Percentiles rank a stretch among this genome's conserved stretches.
Conservation (phyloP, 2,329 filamentous ascomycete species). For the Leptographium procerum region DNA sequence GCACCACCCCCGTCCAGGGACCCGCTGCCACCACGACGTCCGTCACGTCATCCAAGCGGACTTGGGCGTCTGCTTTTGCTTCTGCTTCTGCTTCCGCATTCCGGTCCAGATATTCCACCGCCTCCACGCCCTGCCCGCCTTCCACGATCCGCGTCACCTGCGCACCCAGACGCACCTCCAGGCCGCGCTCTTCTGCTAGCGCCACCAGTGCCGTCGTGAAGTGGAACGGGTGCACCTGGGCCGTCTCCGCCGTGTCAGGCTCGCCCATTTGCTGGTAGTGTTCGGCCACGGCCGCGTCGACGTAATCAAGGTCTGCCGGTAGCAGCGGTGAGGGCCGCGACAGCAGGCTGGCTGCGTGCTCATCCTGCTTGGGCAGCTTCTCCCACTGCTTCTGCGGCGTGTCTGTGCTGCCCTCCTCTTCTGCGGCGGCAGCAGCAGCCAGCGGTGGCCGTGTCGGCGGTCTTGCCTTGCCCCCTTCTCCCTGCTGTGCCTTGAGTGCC, state of each 20-base stretch:
- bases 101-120: constrained; percentile 49
- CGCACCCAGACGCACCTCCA: constrained; percentile 53
- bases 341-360: constrained; percentile 32
- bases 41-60: constrained; percentile 32
- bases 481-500: constrained; percentile 8
- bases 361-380: constrained; percentile 50
- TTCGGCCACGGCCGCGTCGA: constrained; percentile 53
- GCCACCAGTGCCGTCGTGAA: constrained; percentile 80
- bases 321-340: constrained; percentile 42
- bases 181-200: constrained; percentile 59
- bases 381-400: constrained; percentile 37
- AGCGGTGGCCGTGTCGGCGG: not conserved
- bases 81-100: constrained; percentile 12
- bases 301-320: constrained; percentile 75
- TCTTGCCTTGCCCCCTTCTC: constrained; percentile 30
- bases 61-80: constrained; percentile 12
- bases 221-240: constrained; percentile 85
- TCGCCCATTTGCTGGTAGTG: constrained; percentile 73
- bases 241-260: constrained; percentile 59
- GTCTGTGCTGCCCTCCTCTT: too few relatives aligned
- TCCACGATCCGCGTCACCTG: constrained; percentile 55
- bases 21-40: constrained; percentile 46
- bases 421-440: not conserved
- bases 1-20: constrained; percentile 50
- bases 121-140: constrained; percentile 30